phyloP scores from a whole-genome alignment of 805 yeast genomes.

The Cyberlindnera sargentensis region DNA sequence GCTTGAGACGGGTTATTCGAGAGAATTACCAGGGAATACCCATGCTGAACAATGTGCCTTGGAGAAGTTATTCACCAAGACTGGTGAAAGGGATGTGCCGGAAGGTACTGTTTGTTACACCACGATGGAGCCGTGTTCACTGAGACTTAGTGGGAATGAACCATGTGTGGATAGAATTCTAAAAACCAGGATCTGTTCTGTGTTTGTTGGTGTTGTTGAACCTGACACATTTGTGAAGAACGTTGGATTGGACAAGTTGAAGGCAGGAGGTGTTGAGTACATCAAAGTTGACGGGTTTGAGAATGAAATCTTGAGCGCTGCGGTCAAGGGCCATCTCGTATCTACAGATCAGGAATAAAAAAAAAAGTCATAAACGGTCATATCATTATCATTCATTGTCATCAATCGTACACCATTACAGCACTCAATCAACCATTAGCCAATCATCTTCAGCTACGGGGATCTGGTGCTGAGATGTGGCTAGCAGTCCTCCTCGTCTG shows the following conservation, averaged over 20 bases:
- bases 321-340: slow-evolving; percentile 60
- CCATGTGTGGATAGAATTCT: slow-evolving; percentile 85
- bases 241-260: slow-evolving; percentile 49
- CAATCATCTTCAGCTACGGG: no score
- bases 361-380: no score
- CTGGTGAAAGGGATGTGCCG: slow-evolving; percentile 42
- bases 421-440: no score
- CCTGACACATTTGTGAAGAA: slow-evolving; percentile 88
- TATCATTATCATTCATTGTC: no score
- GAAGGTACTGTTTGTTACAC: slow-evolving; percentile 78
- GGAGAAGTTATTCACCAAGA: slow-evolving; percentile 51
- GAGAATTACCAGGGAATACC: slow-evolving; percentile 91
- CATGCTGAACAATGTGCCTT: slow-evolving; percentile 97
- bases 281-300: slow-evolving; percentile 81
- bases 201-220: slow-evolving; percentile 88
- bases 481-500: not conserved
- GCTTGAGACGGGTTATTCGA: slow-evolving; percentile 77
- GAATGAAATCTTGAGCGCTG: slow-evolving; percentile 57
- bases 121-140: slow-evolving; percentile 96
- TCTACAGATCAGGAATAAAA: no score
- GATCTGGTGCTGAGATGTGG: no score
- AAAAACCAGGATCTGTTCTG: slow-evolving; percentile 50
- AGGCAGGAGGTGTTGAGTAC: slow-evolving; percentile 57
- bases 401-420: no score
- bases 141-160: slow-evolving; percentile 77